Percentiles rank a stretch among this genome's conserved stretches.
phyloP scores from a whole-genome alignment of 768 basidiomycete species.

The Coprinopsis sp. region DNA sequence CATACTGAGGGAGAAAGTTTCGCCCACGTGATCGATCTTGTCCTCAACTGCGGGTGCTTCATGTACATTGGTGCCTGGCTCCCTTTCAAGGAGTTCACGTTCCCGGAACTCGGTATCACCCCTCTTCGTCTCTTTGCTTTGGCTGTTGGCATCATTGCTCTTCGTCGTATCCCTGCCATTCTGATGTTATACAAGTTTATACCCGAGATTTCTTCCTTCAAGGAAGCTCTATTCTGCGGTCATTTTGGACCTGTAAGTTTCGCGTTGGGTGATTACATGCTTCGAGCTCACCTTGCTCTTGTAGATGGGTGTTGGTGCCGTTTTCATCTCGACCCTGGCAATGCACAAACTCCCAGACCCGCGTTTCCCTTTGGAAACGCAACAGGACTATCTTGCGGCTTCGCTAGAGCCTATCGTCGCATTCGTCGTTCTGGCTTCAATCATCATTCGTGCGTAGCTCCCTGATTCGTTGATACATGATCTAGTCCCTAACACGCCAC shows the following conservation, averaged over 20 bases:
- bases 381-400: slow-evolving; percentile 69
- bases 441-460: slow-evolving; percentile 62
- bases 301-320: slow-evolving; percentile 88
- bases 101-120: slow-evolving; percentile 51
- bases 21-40: slow-evolving; percentile 84
- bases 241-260: too few species aligned
- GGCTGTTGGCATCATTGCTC: slow-evolving; percentile 58
- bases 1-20: slow-evolving; percentile 85
- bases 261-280: too few species aligned
- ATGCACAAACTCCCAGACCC: slow-evolving; percentile 56
- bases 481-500: too few species aligned
- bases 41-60: slow-evolving; percentile 78
- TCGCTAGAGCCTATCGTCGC: slow-evolving; percentile 78
- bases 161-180: slow-evolving; percentile 80
- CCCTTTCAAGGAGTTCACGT: slow-evolving; percentile 57
- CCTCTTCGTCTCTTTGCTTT: slow-evolving; percentile 72
- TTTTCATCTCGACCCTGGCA: slow-evolving; percentile 83
- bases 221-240: slow-evolving; percentile 85
- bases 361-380: slow-evolving; percentile 53
- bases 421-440: slow-evolving; percentile 84
- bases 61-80: slow-evolving; percentile 88
- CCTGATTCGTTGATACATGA: too few species aligned
- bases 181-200: slow-evolving; percentile 76
- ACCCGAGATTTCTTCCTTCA: slow-evolving; percentile 81
- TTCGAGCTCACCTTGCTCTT: slow-evolving; percentile 5